phyloP scores from a whole-genome alignment of 768 basidiomycete genomes.

The Xerocomellus chrysenteron region DNA sequence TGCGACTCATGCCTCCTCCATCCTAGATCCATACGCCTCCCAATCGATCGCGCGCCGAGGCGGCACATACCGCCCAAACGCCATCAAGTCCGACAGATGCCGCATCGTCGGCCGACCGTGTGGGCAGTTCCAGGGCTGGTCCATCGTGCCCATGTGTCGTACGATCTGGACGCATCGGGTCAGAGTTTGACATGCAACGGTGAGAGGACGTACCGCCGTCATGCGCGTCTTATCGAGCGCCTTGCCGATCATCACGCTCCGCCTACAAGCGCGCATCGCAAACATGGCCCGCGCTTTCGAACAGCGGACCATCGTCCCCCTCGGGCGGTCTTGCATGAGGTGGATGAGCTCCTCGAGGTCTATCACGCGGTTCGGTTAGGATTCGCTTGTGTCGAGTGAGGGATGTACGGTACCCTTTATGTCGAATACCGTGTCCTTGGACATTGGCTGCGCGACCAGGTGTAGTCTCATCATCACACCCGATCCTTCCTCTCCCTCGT shows the following conservation, averaged over 20 bases:
- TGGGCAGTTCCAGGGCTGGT: slow-evolving; percentile 88
- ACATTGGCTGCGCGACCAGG: slow-evolving; percentile 82
- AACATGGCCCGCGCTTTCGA: slow-evolving; percentile 95
- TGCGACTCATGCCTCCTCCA: background rate
- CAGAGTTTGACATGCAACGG: too few species aligned
- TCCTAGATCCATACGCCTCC: slow-evolving; percentile 25
- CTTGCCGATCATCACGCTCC: slow-evolving; percentile 95
- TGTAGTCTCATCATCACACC: slow-evolving; percentile 43
- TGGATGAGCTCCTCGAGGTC: slow-evolving; percentile 94
- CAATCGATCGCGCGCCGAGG: slow-evolving; percentile 35
- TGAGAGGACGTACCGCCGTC: slow-evolving; percentile 51
- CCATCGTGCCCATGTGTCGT: slow-evolving; percentile 80
- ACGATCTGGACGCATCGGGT: slow-evolving; percentile 50
- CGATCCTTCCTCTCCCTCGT: background rate
- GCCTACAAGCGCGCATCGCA: slow-evolving; percentile 92
- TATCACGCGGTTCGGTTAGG: slow-evolving; percentile 29
- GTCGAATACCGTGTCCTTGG: slow-evolving; percentile 88
- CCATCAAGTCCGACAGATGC: slow-evolving; percentile 57
- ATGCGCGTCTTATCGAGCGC: slow-evolving; percentile 77
- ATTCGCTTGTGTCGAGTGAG: background rate
- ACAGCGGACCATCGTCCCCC: slow-evolving; percentile 85
- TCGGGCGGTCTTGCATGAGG: slow-evolving; percentile 73
- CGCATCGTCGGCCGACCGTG: slow-evolving; percentile 85
- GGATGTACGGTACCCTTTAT: slow-evolving; percentile 61
- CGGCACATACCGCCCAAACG: slow-evolving; percentile 20